Conservation (phyloP, 2,329 filamentous ascomycete genomes). For the Fusarium azukiicola region DNA sequence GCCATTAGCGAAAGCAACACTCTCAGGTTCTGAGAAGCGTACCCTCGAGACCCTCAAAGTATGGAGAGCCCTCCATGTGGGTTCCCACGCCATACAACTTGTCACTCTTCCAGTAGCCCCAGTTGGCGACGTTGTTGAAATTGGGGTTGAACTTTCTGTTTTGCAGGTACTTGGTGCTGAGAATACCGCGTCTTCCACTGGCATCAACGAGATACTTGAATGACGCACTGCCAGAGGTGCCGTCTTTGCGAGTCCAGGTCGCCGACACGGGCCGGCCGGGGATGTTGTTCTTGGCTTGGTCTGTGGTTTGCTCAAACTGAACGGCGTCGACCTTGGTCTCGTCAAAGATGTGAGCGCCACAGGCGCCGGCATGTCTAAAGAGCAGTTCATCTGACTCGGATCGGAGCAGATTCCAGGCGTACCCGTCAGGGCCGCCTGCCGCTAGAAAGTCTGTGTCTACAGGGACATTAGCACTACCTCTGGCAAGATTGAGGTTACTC, state of each 20-base stretch:
- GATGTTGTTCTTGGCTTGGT: conserved; percentile 12
- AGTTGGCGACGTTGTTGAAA: conserved; percentile 72
- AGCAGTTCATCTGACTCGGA: conserved; percentile 70
- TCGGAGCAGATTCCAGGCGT: conserved; percentile 70
- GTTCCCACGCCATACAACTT: conserved; percentile 61
- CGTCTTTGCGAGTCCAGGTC: conserved; percentile 59
- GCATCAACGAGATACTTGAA: conserved; percentile 74
- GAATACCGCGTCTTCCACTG: conserved; percentile 67
- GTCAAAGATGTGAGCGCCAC: conserved; percentile 67
- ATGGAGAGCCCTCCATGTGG: conserved; percentile 60
- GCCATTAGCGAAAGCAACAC: too few species aligned
- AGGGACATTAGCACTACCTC: neutral
- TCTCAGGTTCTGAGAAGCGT: neutral
- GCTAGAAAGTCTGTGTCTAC: conserved; percentile 66
- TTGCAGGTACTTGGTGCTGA: conserved; percentile 72
- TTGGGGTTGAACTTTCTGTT: conserved; percentile 69
- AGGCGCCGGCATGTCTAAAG: conserved; percentile 64
- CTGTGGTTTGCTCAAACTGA: conserved; percentile 52
- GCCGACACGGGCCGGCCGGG: conserved; percentile 61
- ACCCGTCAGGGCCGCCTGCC: conserved; percentile 61
- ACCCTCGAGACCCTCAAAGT: conserved; percentile 68
- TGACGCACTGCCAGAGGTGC: conserved; percentile 61
- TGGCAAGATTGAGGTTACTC: neutral
- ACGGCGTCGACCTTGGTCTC: conserved; percentile 61
- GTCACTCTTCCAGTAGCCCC: conserved; percentile 70